Base-by-base conservation (phyloP, 2,329 filamentous ascomycete genomes). In the Cryphonectria japonica region DNA sequence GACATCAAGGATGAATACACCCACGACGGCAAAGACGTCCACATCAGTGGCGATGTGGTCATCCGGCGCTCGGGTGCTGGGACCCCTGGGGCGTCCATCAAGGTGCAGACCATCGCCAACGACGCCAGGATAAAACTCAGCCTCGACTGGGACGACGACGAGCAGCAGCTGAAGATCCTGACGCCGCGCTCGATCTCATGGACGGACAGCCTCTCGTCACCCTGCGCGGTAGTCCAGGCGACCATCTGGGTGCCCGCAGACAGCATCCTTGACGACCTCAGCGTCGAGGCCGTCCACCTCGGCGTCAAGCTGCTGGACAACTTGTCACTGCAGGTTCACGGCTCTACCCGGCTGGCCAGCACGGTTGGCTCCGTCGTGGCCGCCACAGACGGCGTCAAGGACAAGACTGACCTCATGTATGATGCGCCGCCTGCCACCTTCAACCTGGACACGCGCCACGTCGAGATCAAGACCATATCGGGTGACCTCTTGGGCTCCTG, bases 191-290 rank as follows among this genome's bases (percentile, higher is more conserved):
- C 70, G 13, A 68, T 83, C 63, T 73, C 76, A 9, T 69, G 73
- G 60, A 13, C 61, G 9, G 60, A 66, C 43, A 43, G 22, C 54
- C 4, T 4, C 19, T 26, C 69, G 8, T 67, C 62, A 16, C 84
- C 85, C 1, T 88, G 87, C 74, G 78, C 88, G 29, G 82, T 83
- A 71, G 79, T 88, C 70, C 81, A 81, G 14, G 78, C 80, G 22
- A 88, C 84, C 2, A 76, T 86, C 59, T 85, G 81, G 79, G 80
- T 85, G 0, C 86, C 86, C 8, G 76, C 78, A 4, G 75, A 78
- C 22, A 79, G 80, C 3, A 74, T 78, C 11, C 77, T 89, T 16
- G 75, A 80, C 19, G 69, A 59, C 2, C 75, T 88, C 9, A 66
- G 69, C 9, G 73, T 87, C 22, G 74, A 77, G 26, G 76, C 79